Percentiles rank a stretch among this genome's conserved stretches.
Conservation (phyloP, 345 rosid species). For the Boechera retrofracta region DNA sequence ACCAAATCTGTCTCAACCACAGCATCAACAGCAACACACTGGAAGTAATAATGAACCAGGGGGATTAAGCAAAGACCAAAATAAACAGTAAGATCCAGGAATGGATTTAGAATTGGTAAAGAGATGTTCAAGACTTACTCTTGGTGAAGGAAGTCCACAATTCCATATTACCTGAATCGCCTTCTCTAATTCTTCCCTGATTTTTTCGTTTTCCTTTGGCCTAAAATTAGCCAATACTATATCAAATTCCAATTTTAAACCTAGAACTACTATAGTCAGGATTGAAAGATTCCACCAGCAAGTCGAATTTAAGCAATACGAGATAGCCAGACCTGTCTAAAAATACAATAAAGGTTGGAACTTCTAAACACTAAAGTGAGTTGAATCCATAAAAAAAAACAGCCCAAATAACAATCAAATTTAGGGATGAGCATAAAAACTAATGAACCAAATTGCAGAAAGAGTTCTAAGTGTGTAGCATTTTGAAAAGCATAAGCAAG, state of each 20-base stretch:
- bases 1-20: slow-evolving; percentile 70
- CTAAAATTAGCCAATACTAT: slow-evolving; percentile 43
- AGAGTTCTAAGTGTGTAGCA: neutral
- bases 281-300: neutral
- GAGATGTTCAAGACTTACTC: slow-evolving; percentile 55
- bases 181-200: slow-evolving; percentile 68
- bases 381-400: slow-evolving; percentile 12
- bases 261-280: slow-evolving; percentile 19
- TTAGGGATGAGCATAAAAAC: neutral
- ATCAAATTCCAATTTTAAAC: slow-evolving; percentile 21
- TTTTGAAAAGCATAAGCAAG: neutral
- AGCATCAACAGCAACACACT: slow-evolving; percentile 95
- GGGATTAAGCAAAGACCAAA: slow-evolving; percentile 22
- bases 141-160: slow-evolving; percentile 88
- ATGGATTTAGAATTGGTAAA: slow-evolving; percentile 8
- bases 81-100: slow-evolving; percentile 9
- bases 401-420: neutral
- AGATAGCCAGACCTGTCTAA: neutral
- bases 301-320: neutral
- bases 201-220: slow-evolving; percentile 74
- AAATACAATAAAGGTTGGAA: neutral
- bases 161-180: slow-evolving; percentile 94
- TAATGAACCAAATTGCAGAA: neutral
- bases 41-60: slow-evolving; percentile 2
- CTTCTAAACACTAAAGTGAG: slow-evolving; percentile 15